Evolutionary conservation across 495 filamentous ascomycete species (phyloP), one percentile per base, ranked within the genome.

Genomic region (Neurospora sp.): DNA sequence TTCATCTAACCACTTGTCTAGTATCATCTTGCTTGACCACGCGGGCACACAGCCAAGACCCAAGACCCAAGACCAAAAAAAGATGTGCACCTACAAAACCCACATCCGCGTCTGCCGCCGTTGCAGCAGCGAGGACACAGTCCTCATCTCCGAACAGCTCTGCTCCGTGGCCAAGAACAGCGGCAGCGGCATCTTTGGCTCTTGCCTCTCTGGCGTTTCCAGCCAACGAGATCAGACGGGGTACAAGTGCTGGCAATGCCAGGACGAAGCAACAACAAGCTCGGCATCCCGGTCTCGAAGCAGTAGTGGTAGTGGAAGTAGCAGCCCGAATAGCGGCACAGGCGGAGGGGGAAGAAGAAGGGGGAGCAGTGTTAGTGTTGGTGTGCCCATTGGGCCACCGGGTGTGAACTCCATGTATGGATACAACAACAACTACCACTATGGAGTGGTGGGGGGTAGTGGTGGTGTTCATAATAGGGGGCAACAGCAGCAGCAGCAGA

Each of bases 51-150:
- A 31, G 27, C 27, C 27, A 31, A 31, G 27, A 31, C 27, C 27
- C 27, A 31, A 31, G 3, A 68, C 16, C 27, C 14, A 65, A 22
- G 8, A 71, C 65, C 59, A n/a, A 61, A 53, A 31, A 27, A 27
- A 70, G 27, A 85, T 85, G 83, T 85, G 83, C 73, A 79, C 74
- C 73, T 85, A 83, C 77, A 79, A 79, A 20, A 80, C 75, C 37
- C 83, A 85, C 75, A 68, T 84, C 41, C 79, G 80, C 42, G 70
- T 81, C 69, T 85, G 83, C 75, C 70, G 72, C 53, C 42, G 74
- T 42, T 85, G 83, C 73, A 68, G 77, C 40, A 68, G 71, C 38
- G 82, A 84, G 69, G 81, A 83, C 35, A 83, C 79, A 3, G 78
- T 85, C 8, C 79, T 85, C 44, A 83, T 85, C 31, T 84, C 83